Evolutionary conservation across 805 yeast genomes (phyloP), one percentile per base, ranked within the genome.

Genomic region (Wickerhamomyces xylosicus): DNA sequence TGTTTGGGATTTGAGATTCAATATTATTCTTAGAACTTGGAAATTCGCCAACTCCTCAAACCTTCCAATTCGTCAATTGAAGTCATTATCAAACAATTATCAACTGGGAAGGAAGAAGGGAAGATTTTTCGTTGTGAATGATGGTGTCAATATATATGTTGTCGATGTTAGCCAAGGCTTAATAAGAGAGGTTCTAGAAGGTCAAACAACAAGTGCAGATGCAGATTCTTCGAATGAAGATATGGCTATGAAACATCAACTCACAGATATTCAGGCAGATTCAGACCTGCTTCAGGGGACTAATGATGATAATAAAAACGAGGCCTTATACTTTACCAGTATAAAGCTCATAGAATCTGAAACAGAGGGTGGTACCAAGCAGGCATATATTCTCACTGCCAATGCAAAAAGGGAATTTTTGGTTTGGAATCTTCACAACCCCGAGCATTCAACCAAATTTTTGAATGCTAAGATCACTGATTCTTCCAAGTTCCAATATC

Each of bases 1-100:
- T 45, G 58, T 90, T 14, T 87, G 95, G 95, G 96, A 87, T 56
- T 47, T 84, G 28, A 63, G 94, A 39, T 85, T 86, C 54, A 67
- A 67, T 28, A 42, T 81, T 0, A 61, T 71, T 33, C 61, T 85
- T 28, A 77, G 72, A 43, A 64, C 79, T 1, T 82, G 86, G 77
- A 69, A 71, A 9, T 67, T 85, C 34, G 71, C 67, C 32, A 9
- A 13, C 14, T 8, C 29, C 13, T 62, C 64, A 13, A 65, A 66
- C 4, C 58, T 53, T 18, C 72, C 80, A 1, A 76, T 86, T 8
- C 61, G 63, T 9, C 57, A 67, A 21, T 51, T 86, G 9, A 53
- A 52, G 8, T 45, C 63, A 3, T 63, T 74, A 27, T 76, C 81
- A 0, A 46, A 56, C 5, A 57, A 57, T 9, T 63, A 56, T 38